Evolutionary conservation across 75 land plant species (phyloP), one percentile per base, ranked within the genome.

Genomic region (Gnetum montanum): DNA sequence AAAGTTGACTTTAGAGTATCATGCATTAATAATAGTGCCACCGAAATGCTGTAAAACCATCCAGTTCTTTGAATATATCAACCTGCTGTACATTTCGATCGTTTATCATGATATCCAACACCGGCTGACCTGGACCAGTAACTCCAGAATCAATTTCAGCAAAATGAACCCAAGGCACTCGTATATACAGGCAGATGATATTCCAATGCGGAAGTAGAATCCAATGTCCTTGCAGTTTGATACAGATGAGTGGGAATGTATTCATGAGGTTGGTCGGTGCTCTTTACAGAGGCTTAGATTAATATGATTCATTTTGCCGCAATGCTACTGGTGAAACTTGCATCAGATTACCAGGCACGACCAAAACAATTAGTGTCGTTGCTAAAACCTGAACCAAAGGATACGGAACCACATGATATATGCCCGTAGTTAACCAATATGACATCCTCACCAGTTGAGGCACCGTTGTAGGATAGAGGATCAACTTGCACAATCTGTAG

Each of bases 141-240:
- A 90, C 70, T 1, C 52, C 73, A 12, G 82, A 43, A 70, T 90
- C 96, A 49, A 94, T 89, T 77, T 94, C 98, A 25, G 96, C 96
- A 46, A 94, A 94, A 56, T 94, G 98, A 23, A 94, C 80, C 98
- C 96, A 89, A 20, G 90, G n/a, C 80, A 77, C 77, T 72, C 8
- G 98, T 70, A 60, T 94, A 96, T 2, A 94, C 87, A 1, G 48
- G 58, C 40, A 85, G 71, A 0, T 54, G 34, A 57, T 75, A 92
- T 60, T 79, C 82, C 46, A 94, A 49, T 2, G 58, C 31, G 8
- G 37, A 73, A 16, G 2, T 26, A 26, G 3, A 18, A 30, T 0
- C 44, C 11, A 59, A 33, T 28, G 75, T 68, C 40, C 70, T 68
- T 34, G 90, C 96, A 31, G 71, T 54, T 48, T 83, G 84, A 47